phyloP scores from a whole-genome alignment of 129 eudicot species.

The Flaveria trinervia region DNA sequence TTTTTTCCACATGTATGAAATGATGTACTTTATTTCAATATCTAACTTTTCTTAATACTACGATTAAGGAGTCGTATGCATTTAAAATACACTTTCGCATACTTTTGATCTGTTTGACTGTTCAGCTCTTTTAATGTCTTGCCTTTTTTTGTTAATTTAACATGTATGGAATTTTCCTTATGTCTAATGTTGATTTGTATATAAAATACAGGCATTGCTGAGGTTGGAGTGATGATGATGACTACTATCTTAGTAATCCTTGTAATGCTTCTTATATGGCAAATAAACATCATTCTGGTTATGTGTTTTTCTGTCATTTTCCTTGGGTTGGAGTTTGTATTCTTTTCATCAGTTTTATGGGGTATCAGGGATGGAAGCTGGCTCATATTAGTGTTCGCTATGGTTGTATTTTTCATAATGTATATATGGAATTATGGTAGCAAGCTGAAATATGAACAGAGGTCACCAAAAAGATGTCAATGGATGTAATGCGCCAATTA shows the following conservation, averaged over 20 bases:
- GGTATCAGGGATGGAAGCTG: conserved; percentile 93
- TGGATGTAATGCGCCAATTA: conserved; percentile 75
- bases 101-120: too few relatives aligned
- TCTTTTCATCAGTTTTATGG: conserved; percentile 83
- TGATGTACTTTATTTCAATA: background rate
- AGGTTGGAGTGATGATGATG: conserved; percentile 95
- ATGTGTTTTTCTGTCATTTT: conserved; percentile 62
- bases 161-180: conserved; percentile 3
- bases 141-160: background rate
- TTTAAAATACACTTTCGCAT: too few relatives aligned
- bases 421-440: conserved; percentile 96
- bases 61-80: too few relatives aligned
- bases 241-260: conserved; percentile 81
- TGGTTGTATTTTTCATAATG: conserved; percentile 63
- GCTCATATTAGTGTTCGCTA: conserved; percentile 77
- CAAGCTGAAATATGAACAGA: conserved; percentile 88
- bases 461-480: conserved; percentile 77
- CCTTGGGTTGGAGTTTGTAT: conserved; percentile 68
- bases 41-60: background rate
- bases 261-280: conserved; percentile 99
- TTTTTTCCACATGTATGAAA: background rate
- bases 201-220: conserved; percentile 68
- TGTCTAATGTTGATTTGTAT: conserved; percentile 36
- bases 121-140: too few relatives aligned
- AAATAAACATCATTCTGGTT: conserved; percentile 65